These are phyloP conservation scores for Mortierella sp. DNA, from an alignment of 371 early-diverging fungal genomes.

Conservation along the genomic window DNA sequence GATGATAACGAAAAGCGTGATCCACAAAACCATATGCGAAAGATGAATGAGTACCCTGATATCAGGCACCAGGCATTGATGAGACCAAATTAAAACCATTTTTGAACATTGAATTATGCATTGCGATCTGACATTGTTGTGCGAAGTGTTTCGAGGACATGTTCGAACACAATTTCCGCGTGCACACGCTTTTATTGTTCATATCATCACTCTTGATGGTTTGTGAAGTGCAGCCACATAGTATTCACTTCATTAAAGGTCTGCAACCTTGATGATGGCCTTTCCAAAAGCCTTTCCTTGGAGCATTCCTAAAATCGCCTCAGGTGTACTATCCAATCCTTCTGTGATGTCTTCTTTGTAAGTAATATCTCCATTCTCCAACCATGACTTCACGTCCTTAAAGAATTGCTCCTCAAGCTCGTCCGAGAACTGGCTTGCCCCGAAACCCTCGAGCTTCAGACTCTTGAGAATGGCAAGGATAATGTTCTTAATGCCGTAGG, in stretches of 20 bases:
- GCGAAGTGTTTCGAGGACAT: too few species aligned
- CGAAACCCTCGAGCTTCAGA: slow-evolving; percentile 67
- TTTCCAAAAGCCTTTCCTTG: slow-evolving; percentile 78
- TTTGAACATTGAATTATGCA: too few species aligned
- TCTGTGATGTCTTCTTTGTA: slow-evolving; percentile 64
- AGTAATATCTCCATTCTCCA: slow-evolving; percentile 60
- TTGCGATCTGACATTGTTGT: too few species aligned
- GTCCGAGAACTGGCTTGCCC: slow-evolving; percentile 57
- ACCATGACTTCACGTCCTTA: slow-evolving; percentile 58
- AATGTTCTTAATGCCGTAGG: slow-evolving; percentile 63
- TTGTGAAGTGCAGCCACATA: too few species aligned
- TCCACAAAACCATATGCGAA: too few species aligned
- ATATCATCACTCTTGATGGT: too few species aligned
- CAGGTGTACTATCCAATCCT: slow-evolving; percentile 72
- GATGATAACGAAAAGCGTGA: too few species aligned
- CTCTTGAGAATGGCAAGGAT: slow-evolving; percentile 58
- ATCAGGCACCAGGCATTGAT: too few species aligned
- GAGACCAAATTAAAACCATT: too few species aligned
- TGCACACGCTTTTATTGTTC: too few species aligned
- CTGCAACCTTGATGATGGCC: slow-evolving; percentile 66
- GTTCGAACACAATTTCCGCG: too few species aligned
- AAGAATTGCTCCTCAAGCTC: slow-evolving; percentile 53
- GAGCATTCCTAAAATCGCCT: slow-evolving; percentile 69
- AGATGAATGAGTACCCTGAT: too few species aligned
- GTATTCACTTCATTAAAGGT: slow-evolving; percentile 14